phyloP scores from a whole-genome alignment of 2,329 filamentous ascomycete species.

The Penicillium sp. region DNA sequence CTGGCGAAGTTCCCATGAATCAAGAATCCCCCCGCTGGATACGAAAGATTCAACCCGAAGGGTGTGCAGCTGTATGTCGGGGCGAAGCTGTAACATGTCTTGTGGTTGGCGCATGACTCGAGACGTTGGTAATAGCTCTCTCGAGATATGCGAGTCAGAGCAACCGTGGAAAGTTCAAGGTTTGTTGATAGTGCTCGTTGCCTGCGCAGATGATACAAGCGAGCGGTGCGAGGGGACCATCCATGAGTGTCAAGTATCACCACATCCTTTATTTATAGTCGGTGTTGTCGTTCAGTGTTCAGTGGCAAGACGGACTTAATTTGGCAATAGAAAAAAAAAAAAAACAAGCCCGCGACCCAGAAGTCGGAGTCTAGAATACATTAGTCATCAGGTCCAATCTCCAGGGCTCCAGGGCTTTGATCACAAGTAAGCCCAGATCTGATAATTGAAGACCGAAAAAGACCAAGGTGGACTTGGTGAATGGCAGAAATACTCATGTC shows the following conservation, averaged over 20 bases:
- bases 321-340: constrained; percentile 3
- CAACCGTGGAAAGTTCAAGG: background rate
- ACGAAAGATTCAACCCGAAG: constrained; percentile 48
- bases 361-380: constrained; percentile 1
- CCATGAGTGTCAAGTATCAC: background rate
- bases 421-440: constrained; percentile 7
- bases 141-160: background rate
- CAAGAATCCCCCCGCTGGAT: constrained; percentile 59
- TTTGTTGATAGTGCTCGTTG: background rate
- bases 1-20: constrained; percentile 63
- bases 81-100: constrained; percentile 60
- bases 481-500: too few relatives aligned
- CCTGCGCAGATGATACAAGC: background rate
- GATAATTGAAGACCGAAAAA: background rate
- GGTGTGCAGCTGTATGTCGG: constrained; percentile 59
- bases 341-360: background rate
- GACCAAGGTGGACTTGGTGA: background rate
- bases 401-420: constrained; percentile 10
- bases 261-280: background rate
- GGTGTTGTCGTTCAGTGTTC: background rate
- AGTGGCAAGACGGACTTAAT: background rate
- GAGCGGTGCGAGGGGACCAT: constrained; percentile 9
- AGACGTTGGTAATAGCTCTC: background rate
- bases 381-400: constrained; percentile 29
- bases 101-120: constrained; percentile 33